Conservation (phyloP, 805 yeast genomes). For the Sugiyamaella americana region DNA sequence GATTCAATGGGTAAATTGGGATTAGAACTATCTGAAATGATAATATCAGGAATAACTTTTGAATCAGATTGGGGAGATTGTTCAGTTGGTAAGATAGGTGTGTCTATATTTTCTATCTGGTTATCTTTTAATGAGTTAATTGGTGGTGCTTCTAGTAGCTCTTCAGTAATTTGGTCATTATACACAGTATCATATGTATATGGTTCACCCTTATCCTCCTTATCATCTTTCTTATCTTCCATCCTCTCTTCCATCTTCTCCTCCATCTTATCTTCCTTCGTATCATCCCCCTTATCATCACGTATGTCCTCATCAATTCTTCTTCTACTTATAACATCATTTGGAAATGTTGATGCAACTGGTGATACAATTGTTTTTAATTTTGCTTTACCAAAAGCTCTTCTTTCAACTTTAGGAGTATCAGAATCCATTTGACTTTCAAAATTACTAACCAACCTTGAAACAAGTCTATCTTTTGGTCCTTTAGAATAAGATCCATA, state of each 20-base stretch:
- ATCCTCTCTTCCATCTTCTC: no score
- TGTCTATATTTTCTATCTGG: no score
- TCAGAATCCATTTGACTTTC: conserved; percentile 9
- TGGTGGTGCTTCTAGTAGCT: background rate
- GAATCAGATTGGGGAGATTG: background rate
- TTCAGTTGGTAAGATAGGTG: no score
- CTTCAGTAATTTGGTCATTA: background rate
- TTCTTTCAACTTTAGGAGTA: background rate
- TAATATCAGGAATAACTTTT: background rate
- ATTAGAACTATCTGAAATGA: background rate
- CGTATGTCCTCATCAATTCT: no score
- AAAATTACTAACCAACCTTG: conserved; percentile 12
- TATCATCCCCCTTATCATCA: no score
- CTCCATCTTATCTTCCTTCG: no score
- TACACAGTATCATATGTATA: no score
- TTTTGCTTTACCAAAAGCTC: background rate
- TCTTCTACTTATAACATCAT: no score
- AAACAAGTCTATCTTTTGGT: conserved; percentile 14
- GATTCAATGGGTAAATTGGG: conserved; percentile 3
- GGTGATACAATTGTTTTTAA: background rate
- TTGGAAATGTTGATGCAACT: background rate
- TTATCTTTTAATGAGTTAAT: background rate
- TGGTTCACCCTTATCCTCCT: background rate
- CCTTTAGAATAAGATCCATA: conserved; percentile 13
- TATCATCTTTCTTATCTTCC: no score